Percentiles rank a stretch among this genome's conserved stretches.
Conservation (phyloP, 805 yeast species). For the Candida insectalens region DNA sequence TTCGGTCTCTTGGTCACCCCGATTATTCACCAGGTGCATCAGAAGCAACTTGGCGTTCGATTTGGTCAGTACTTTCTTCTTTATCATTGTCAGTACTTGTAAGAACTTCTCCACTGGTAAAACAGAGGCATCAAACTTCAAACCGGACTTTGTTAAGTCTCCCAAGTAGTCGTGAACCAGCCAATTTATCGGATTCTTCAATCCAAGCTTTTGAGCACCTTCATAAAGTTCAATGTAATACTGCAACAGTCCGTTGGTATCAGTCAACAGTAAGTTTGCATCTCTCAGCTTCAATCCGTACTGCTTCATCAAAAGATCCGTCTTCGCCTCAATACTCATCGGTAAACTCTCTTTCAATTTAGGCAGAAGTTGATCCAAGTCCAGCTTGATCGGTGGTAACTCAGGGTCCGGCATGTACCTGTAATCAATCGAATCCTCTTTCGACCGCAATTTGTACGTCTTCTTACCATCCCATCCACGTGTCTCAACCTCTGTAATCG, state of each 20-base stretch:
- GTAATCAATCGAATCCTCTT: slow-evolving; percentile 79
- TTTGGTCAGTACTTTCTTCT: slow-evolving; percentile 40
- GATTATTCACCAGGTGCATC: slow-evolving; percentile 46
- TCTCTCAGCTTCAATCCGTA: slow-evolving; percentile 58
- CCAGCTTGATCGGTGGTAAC: slow-evolving; percentile 48
- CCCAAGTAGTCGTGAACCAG: slow-evolving; percentile 76
- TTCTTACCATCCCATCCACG: slow-evolving; percentile 83
- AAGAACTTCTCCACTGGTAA: slow-evolving; percentile 37
- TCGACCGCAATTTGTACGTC: slow-evolving; percentile 61
- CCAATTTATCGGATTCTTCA: slow-evolving; percentile 63
- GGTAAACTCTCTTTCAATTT: slow-evolving; percentile 37
- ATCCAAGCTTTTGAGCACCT: slow-evolving; percentile 26
- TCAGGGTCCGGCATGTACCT: slow-evolving; percentile 95
- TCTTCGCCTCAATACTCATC: slow-evolving; percentile 48
- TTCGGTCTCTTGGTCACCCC: slow-evolving; percentile 24
- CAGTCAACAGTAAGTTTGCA: slow-evolving; percentile 57
- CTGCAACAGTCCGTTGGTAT: slow-evolving; percentile 33
- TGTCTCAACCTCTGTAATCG: slow-evolving; percentile 42
- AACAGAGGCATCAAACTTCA: slow-evolving; percentile 21
- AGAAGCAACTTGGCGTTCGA: slow-evolving; percentile 62
- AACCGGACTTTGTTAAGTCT: slow-evolving; percentile 41
- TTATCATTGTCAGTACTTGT: slow-evolving; percentile 44
- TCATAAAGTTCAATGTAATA: slow-evolving; percentile 42
- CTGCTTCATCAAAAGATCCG: slow-evolving; percentile 31
- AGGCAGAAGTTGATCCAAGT: slow-evolving; percentile 30